Base-by-base conservation (phyloP, 2,329 filamentous ascomycete species). In the Saccharata proteae region DNA sequence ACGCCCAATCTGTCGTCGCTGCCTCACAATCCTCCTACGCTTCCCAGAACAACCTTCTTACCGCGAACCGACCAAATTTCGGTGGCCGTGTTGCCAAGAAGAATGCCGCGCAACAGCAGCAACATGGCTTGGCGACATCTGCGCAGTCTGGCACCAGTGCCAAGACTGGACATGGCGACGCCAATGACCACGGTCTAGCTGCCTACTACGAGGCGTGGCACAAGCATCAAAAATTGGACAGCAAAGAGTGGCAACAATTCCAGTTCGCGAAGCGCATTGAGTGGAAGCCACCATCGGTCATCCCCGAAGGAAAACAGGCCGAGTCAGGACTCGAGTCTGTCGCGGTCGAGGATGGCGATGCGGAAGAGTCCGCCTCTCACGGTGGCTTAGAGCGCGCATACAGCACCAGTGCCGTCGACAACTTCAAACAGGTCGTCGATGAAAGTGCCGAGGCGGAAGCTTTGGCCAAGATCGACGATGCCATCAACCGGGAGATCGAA, bases 1-100 rank as follows among this genome's bases (percentile, higher is more conserved):
- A 94, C 72, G 86, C 86, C 48, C 88, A 96, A 59, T 93, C 86
- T 41, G 80, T 96, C 62, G 85, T 98, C 63, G 90, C 90, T 52
- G 88, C 85, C 49, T 84, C 84, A 42, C 85, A 93, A 71, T 77
- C 80, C 65, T 70, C 74, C 69, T 71, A 84, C 77, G 69, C 76
- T 64, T 54, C 84, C 24, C 66, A 71, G 40, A 67, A 69, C 44
- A 68, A 67, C 35, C 60, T 63, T 25, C 57, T 74, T 36, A 67
- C 65, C 40, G 60, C 67, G 24, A n/a, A n/a, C n/a, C n/a, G n/a
- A n/a, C n/a, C n/a, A n/a, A n/a, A n/a, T n/a, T 62, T 75, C 47
- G 48, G 54, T 37, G 51, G 51, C 27, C 50, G 59, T 34, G 64
- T 67, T 48, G 62, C 61, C 34, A n/a, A n/a, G n/a, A 58, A 59